These are phyloP conservation scores for Pogostemon cablin DNA, from an alignment of 257 asterid genomes.

Conservation along the genomic window DNA sequence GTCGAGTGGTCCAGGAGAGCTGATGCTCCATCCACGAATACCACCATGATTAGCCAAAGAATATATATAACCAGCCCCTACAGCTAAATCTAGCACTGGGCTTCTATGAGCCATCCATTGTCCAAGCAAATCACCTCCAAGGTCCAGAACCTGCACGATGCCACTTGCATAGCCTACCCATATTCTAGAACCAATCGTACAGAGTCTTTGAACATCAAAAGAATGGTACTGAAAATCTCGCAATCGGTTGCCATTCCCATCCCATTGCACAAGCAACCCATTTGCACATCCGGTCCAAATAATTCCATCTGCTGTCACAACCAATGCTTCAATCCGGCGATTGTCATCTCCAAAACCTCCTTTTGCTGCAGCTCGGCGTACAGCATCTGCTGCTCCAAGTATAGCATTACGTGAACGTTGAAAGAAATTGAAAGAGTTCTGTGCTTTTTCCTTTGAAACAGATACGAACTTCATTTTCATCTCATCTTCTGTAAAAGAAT, in stretches of 20 bases:
- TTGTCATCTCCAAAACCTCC: conserved; percentile 87
- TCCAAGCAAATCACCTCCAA: conserved; percentile 76
- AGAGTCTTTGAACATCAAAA: conserved; percentile 69
- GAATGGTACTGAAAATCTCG: conserved; percentile 74
- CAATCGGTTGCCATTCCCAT: conserved; percentile 79
- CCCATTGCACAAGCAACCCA: conserved; percentile 92
- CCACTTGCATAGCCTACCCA: conserved; percentile 96
- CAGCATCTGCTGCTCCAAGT: conserved; percentile 99
- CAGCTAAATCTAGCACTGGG: conserved; percentile 74
- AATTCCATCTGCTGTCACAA: conserved; percentile 72
- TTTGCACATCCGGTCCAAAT: conserved; percentile 91
- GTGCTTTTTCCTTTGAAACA: conserved; percentile 69
- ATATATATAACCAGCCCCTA: conserved; percentile 68
- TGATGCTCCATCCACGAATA: conserved; percentile 93
- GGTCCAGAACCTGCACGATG: conserved; percentile 79
- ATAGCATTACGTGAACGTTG: conserved; percentile 98
- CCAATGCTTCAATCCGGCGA: conserved; percentile 80
- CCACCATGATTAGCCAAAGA: conserved; percentile 97
- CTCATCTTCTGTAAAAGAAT: conserved; percentile 74
- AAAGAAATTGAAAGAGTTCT: conserved; percentile 69
- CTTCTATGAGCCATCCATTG: conserved; percentile 86
- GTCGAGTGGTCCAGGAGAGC: conserved; percentile 88
- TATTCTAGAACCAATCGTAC: conserved; percentile 72
- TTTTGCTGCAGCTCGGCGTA: conserved; percentile 84
- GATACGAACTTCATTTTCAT: conserved; percentile 53